A percentile compares a stretch with the other conserved stretches of the same genome.
These are phyloP conservation scores for Apiospora saccharicola DNA, from an alignment of 2,329 filamentous ascomycete genomes.

Conservation along the genomic window DNA sequence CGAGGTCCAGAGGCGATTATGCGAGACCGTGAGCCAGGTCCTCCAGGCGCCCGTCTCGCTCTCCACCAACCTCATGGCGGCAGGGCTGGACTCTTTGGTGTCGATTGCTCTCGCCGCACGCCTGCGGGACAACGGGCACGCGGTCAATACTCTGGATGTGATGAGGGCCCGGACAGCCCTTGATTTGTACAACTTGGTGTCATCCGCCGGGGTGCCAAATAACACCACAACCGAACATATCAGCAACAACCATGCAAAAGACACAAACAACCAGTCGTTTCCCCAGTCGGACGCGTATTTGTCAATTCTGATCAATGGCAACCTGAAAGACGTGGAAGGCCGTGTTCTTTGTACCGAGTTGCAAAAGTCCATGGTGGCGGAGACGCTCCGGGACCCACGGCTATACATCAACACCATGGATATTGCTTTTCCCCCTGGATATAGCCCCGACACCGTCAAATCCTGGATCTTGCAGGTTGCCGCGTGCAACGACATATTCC, in stretches of 20 bases:
- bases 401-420: conserved; percentile 84
- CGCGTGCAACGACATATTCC: conserved; percentile 69
- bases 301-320: conserved; percentile 26
- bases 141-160: conserved; percentile 66
- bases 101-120: conserved; percentile 65
- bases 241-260: background rate
- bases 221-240: background rate
- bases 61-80: conserved; percentile 40
- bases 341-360: conserved; percentile 71
- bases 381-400: conserved; percentile 66
- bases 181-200: conserved; percentile 29
- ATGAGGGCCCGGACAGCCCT: conserved; percentile 60
- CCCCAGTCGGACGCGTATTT: background rate
- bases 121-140: conserved; percentile 64
- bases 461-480: conserved; percentile 59
- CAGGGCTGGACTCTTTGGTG: conserved; percentile 51
- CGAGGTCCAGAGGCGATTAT: conserved; percentile 45
- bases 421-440: conserved; percentile 59
- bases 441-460: conserved; percentile 47
- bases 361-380: conserved; percentile 81
- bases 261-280: background rate
- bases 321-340: conserved; percentile 25
- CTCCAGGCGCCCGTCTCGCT: conserved; percentile 40
- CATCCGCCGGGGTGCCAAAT: conserved; percentile 20
- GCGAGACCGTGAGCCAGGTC: conserved; percentile 38